phyloP scores from a whole-genome alignment of 164 flowering plant species.

The Saururus chinensis region DNA sequence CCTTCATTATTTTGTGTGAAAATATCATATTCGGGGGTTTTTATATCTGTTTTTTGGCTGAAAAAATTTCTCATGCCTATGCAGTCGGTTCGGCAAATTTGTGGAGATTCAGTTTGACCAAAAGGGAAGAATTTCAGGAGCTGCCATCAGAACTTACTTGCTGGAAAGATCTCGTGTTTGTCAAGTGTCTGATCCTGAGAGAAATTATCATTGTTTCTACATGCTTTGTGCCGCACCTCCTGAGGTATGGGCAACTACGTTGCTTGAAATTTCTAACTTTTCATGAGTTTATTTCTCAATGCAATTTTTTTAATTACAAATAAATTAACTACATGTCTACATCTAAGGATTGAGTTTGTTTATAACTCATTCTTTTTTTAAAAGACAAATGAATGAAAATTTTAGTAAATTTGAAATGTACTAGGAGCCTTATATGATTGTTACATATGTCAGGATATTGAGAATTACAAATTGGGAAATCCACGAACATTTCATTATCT shows the following conservation, averaged over 20 bases:
- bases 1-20: not conserved
- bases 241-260: constrained; percentile 46
- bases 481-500: constrained; percentile 73
- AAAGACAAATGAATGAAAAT: no score
- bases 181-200: constrained; percentile 95
- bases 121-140: constrained; percentile 87
- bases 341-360: no score
- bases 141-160: constrained; percentile 95
- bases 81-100: constrained; percentile 98
- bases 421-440: not conserved
- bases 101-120: constrained; percentile 96
- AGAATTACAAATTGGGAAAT: constrained; percentile 58
- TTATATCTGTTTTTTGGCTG: not conserved
- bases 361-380: no score
- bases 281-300: no score
- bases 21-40: not conserved
- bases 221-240: constrained; percentile 98
- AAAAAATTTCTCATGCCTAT: constrained; percentile 5
- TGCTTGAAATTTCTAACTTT: not conserved
- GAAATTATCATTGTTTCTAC: constrained; percentile 99
- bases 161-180: constrained; percentile 98
- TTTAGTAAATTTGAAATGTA: no score
- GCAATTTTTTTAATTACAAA: not conserved
- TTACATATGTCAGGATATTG: constrained; percentile 37
- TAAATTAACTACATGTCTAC: no score